A percentile compares a stretch with the other conserved stretches of the same genome.
Conservation (phyloP, 805 yeast species). For the Dipodascus geniculatus region DNA sequence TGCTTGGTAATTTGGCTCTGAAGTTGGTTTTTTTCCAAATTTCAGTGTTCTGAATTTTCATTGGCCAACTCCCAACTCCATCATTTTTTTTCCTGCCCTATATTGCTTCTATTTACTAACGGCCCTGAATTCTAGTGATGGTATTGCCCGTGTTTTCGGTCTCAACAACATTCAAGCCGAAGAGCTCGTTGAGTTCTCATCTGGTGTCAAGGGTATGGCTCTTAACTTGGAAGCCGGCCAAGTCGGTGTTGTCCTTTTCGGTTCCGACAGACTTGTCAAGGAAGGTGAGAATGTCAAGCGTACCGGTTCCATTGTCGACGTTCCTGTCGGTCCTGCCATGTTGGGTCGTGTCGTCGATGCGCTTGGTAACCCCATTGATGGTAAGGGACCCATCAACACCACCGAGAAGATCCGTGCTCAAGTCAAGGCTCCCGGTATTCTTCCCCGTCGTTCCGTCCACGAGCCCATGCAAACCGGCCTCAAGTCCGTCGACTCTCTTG, state of each 20-base stretch:
- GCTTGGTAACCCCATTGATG: slow-evolving; percentile 98
- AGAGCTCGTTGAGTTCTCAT: slow-evolving; percentile 97
- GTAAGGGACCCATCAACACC: slow-evolving; percentile 95
- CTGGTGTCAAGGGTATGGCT: slow-evolving; percentile 99
- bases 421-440: slow-evolving; percentile 99
- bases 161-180: slow-evolving; percentile 99
- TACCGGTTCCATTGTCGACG: slow-evolving; percentile 98
- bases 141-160: slow-evolving; percentile 99
- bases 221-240: slow-evolving; percentile 99
- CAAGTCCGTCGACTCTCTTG: slow-evolving; percentile 97
- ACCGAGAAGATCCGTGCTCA: slow-evolving; percentile 86
- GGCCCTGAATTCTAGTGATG: too few relatives aligned
- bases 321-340: slow-evolving; percentile 96
- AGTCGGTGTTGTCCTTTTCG: slow-evolving; percentile 99
- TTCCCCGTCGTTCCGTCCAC: slow-evolving; percentile 96
- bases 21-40: too few relatives aligned
- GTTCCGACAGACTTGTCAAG: slow-evolving; percentile 96
- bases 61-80: slow-evolving; percentile 1
- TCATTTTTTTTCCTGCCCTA: neutral
- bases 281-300: slow-evolving; percentile 99
- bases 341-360: slow-evolving; percentile 99
- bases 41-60: slow-evolving; percentile 4
- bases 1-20: too few relatives aligned
- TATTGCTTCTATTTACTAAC: too few relatives aligned
- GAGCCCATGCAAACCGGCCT: slow-evolving; percentile 99